Evolutionary conservation across 2,329 filamentous ascomycete genomes (phyloP).

Genomic region (Paecilomyces variotii): DNA sequence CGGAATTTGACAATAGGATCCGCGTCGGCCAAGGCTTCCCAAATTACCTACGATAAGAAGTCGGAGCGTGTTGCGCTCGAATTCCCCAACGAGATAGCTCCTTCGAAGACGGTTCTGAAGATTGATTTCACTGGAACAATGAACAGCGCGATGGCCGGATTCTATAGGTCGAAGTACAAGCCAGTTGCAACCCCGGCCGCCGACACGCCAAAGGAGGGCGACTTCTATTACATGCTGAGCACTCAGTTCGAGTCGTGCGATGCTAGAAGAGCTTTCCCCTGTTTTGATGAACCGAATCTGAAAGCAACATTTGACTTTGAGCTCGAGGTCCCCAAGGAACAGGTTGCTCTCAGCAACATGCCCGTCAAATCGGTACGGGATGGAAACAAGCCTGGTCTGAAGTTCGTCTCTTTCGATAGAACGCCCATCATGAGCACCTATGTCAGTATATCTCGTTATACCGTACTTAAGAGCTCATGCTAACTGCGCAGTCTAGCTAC

Average conservation of each 20-base stretch:
- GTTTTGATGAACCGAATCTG: constrained; percentile 95
- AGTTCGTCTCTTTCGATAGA: constrained; percentile 67
- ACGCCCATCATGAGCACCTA: constrained; percentile 87
- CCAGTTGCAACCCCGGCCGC: constrained; percentile 61
- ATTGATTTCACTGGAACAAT: constrained; percentile 73
- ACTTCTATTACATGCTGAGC: constrained; percentile 69
- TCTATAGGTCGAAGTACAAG: constrained; percentile 92
- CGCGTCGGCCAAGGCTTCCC: constrained; percentile 44
- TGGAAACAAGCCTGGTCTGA: constrained; percentile 58
- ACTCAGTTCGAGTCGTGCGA: constrained; percentile 98
- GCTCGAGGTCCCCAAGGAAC: constrained; percentile 81
- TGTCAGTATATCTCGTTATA: constrained; percentile 31
- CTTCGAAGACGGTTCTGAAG: constrained; percentile 59
- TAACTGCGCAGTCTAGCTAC: constrained; percentile 47
- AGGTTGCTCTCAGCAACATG: constrained; percentile 93
- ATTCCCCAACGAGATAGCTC: constrained; percentile 64
- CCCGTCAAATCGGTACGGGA: constrained; percentile 66
- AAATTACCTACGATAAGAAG: constrained; percentile 72
- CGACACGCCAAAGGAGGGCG: constrained; percentile 66
- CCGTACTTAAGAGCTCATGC: not conserved
- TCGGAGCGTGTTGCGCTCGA: constrained; percentile 73
- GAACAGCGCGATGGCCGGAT: constrained; percentile 87
- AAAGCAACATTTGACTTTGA: constrained; percentile 94
- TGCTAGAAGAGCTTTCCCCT: constrained; percentile 89
- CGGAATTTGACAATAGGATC: constrained; percentile 13